phyloP scores from a whole-genome alignment of 2,329 filamentous ascomycete species.

The Phyllachora maydis region DNA sequence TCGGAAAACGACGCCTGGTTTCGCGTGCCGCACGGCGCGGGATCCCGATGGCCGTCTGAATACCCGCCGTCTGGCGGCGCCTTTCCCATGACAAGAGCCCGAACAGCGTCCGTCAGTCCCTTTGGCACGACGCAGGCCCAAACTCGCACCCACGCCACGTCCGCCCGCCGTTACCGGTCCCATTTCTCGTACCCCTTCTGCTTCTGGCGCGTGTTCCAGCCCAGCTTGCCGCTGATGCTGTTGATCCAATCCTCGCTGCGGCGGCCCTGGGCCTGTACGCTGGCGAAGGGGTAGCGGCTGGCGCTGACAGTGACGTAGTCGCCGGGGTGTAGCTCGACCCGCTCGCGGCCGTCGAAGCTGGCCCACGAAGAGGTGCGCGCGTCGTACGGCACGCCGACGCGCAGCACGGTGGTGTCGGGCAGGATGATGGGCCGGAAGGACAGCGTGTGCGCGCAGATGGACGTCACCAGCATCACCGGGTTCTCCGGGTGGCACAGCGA shows the following conservation, averaged over 20 bases:
- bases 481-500: conserved; percentile 92
- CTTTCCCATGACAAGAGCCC: no score
- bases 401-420: conserved; percentile 84
- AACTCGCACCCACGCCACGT: no score
- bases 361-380: conserved; percentile 82
- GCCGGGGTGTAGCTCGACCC: conserved; percentile 56
- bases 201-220: conserved; percentile 64
- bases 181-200: conserved; percentile 42
- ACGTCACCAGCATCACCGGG: conserved; percentile 82
- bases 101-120: no score
- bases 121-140: no score
- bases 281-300: conserved; percentile 61
- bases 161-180: no score
- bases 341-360: conserved; percentile 89
- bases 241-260: conserved; percentile 66
- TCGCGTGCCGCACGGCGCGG: no score
- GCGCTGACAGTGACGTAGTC: conserved; percentile 77
- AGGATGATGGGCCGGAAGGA: conserved; percentile 94
- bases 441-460: conserved; percentile 86
- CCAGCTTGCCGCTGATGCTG: conserved; percentile 57
- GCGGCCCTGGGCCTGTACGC: conserved; percentile 47
- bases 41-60: no score
- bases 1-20: no score
- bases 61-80: no score
- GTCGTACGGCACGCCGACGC: conserved; percentile 87